Base-by-base conservation (phyloP, 768 basidiomycete genomes). In the Calocybe gangraenosa region DNA sequence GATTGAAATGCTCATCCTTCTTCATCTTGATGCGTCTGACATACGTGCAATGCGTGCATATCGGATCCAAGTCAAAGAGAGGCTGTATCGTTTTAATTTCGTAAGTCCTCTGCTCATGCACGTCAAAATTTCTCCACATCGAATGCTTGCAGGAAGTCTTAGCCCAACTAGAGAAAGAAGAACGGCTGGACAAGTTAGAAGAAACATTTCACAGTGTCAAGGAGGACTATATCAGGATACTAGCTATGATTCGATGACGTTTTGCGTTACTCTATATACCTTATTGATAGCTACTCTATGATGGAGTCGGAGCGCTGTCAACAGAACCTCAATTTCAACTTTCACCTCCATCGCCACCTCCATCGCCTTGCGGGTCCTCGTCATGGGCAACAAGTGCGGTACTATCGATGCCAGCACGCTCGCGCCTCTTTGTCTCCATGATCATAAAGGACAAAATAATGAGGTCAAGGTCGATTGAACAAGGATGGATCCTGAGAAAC, bases 11-110 rank as follows among this genome's bases (percentile, higher is more conserved):
- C 70, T 96, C 19, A 78, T 90, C 40, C 73, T 94, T 50, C 61
- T 80, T 43, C 77, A 81, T 25, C 66, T 95, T 49, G 80, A 92
- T 53, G 71, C 78, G 3, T 57, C 65, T 2, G 84, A 94, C 57
- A 51, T 66, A 42, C 69, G 67, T 19, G 69, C 71, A 19, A 63
- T 71, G 54, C 79, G 72, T 42, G 81, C 85, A 8, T 96, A 86
- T 63, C 74, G 95, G 42, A 63, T 99, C 23, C 87, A 92, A 63
- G 92, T 95, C 58, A 99, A 99, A 66, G 92, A 96, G 63, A 79
- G 96, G 30, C 65, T 99, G 35, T 97, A 89, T 59, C 77, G 92
- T 17, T 97, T 97, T 67, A 99, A 98, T 67, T 96, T 84, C 62
- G 92, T 93, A 57, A 58, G 87, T 74, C 35, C 30, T 11, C 7